phyloP scores from a whole-genome alignment of 192 early-diverging fungal species.

The Rhizophagus prolifer region DNA sequence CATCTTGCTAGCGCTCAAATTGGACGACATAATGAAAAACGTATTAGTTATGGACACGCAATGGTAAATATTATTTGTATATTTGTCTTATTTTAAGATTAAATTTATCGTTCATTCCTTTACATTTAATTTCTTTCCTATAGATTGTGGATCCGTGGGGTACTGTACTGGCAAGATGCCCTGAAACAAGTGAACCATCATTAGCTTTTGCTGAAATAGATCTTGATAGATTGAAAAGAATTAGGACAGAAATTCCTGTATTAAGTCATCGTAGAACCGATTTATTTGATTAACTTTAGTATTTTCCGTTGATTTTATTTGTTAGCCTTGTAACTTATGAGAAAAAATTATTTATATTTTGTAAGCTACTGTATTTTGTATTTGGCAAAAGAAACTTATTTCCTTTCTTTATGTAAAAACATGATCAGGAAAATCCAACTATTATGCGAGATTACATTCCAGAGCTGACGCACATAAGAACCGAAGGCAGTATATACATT shows the following conservation, averaged over 20 bases:
- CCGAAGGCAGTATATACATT: too few species aligned
- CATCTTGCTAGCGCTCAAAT: conserved; percentile 58
- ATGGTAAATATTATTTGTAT: conserved; percentile 51
- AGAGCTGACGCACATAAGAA: too few species aligned
- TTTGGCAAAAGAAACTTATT: too few species aligned
- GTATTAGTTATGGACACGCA: conserved; percentile 75
- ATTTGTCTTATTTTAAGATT: not conserved
- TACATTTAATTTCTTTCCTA: not conserved
- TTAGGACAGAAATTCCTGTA: conserved; percentile 75
- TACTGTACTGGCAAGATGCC: conserved; percentile 62
- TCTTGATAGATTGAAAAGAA: conserved; percentile 55
- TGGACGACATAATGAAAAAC: conserved; percentile 69
- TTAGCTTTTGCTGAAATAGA: conserved; percentile 70
- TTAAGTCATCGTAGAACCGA: conserved; percentile 67
- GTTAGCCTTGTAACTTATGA: too few species aligned
- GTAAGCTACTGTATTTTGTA: too few species aligned
- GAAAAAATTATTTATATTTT: too few species aligned
- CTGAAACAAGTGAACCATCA: conserved; percentile 50
- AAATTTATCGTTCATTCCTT: not conserved
- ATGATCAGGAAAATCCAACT: too few species aligned
- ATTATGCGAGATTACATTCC: too few species aligned
- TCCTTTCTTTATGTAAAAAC: too few species aligned
- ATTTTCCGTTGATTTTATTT: too few species aligned
- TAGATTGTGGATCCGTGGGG: conserved; percentile 87
- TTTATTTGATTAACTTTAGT: conserved; percentile 40